Percentiles rank a stretch among this genome's conserved stretches.
Conservation (phyloP, 805 yeast species). For the Candida tallmaniae region DNA sequence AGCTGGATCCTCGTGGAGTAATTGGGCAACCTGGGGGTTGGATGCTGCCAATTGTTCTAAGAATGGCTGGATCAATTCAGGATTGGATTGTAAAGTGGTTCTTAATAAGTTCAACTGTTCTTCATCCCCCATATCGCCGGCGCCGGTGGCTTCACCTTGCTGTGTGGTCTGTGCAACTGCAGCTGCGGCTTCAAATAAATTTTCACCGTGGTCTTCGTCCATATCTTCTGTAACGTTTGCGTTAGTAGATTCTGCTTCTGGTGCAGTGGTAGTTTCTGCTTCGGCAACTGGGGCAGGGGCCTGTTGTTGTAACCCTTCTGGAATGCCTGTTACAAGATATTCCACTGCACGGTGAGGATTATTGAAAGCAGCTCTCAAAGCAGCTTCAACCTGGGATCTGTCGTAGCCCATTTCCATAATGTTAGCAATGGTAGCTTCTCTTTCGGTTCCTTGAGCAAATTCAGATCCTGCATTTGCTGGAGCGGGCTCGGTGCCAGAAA, state of each 20-base stretch:
- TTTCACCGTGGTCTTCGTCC: constrained; percentile 33
- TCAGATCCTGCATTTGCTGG: constrained; percentile 36
- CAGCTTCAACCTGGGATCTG: constrained; percentile 80
- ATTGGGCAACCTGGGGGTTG: constrained; percentile 79
- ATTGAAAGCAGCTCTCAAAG: constrained; percentile 91
- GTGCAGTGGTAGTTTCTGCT: constrained; percentile 7
- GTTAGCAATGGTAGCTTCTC: constrained; percentile 73
- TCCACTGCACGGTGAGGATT: constrained; percentile 99
- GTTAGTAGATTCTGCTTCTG: constrained; percentile 19
- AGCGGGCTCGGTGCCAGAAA: constrained; percentile 14
- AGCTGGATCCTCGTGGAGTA: constrained; percentile 85
- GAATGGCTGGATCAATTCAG: constrained; percentile 81
- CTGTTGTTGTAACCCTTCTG: constrained; percentile 49
- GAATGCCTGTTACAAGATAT: constrained; percentile 84
- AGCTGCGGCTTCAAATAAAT: constrained; percentile 52
- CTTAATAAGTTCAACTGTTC: constrained; percentile 56
- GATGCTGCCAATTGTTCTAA: constrained; percentile 75
- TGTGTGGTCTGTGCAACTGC: constrained; percentile 17
- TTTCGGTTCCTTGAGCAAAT: constrained; percentile 71
- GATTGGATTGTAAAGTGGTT: constrained; percentile 75
- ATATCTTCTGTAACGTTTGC: constrained; percentile 21
- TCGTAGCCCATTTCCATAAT: constrained; percentile 97
- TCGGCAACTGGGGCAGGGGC: constrained; percentile 13
- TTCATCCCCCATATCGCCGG: constrained; percentile 41
- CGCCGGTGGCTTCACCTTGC: constrained; percentile 17